Evolutionary conservation across 202 grass and related monocot genomes (phyloP), one percentile per base, ranked within the genome.

Genomic region (Carex sylvatica): DNA sequence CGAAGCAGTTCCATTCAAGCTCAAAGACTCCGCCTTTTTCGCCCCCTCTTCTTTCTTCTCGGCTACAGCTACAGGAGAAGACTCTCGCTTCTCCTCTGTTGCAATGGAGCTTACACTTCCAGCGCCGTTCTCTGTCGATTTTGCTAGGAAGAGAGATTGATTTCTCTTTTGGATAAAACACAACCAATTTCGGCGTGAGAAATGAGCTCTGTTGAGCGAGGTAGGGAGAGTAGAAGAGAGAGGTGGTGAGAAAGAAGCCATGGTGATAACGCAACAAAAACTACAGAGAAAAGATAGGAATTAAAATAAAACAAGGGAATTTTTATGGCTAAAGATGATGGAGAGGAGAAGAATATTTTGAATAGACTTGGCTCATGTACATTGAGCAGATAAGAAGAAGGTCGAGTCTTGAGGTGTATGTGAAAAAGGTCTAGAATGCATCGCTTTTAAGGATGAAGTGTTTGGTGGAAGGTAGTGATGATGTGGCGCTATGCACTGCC

Each of bases 161-260:
- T 4, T 68, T 58, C 44, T 80, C 47, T 28, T 80, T 2, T 77
- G 74, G 23, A 70, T 38, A 18, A 80, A 28, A 69, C 24, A 65
- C 15, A 74, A 31, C 8, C 18, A 49, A 55, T 55, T 80, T 40
- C 6, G 54, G 82, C 64, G 31, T 15, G 44, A 47, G 74, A 79
- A 44, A 71, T 84, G 54, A 38, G 9, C 35, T 84, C 26, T 78
- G 70, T 23, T 55, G 61, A 79, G 38, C 60, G 77, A 80, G 72
- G 84, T 68, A 26, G 84, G 64, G 51, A 80, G 84, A 53, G 73
- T 65, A 8, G 33, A 85, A 70, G 72, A 60, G 16, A 85, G 84
- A 80, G 84, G 61, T 38, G 84, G 77, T n/a, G 82, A 71, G 84
- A 78, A 85, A 15, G 84, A 85, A 70, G 74, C 84, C 84, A 85